Evolutionary conservation across 1,284 basidiomycete species (phyloP).

Genomic region (Rhizoctonia solani): DNA sequence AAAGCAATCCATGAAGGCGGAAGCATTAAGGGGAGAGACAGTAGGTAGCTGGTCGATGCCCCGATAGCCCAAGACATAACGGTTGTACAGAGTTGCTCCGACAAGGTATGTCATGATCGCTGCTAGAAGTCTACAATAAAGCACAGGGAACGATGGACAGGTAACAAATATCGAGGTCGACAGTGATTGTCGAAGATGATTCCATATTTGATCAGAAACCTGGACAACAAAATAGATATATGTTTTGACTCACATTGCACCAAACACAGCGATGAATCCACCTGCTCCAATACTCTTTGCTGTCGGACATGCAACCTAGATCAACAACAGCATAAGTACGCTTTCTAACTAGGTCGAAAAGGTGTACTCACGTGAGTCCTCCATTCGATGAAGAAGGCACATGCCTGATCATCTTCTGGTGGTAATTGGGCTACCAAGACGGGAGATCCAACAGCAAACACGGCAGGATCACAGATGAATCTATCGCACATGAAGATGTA

Average conservation of each 20-base stretch:
- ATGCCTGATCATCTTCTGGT: constrained; percentile 62
- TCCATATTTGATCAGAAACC: too few species aligned
- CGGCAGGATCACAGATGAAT: constrained; percentile 66
- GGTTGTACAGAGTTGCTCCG: constrained; percentile 67
- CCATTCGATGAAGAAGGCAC: constrained; percentile 74
- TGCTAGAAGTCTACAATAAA: constrained; percentile 53
- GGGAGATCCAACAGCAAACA: constrained; percentile 55
- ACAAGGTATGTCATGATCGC: constrained; percentile 61
- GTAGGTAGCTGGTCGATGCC: constrained; percentile 68
- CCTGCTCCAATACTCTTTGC: constrained; percentile 55
- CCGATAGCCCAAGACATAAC: constrained; percentile 62
- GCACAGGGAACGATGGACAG: not conserved
- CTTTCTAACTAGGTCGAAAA: not conserved
- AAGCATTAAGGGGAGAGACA: constrained; percentile 39
- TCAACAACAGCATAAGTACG: not conserved
- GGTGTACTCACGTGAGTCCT: constrained; percentile 59
- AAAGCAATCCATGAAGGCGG: constrained; percentile 22
- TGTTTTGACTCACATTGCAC: constrained; percentile 53
- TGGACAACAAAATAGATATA: not conserved
- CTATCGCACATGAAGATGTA: constrained; percentile 44
- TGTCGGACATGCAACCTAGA: constrained; percentile 66
- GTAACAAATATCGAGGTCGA: constrained; percentile 20
- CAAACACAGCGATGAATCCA: constrained; percentile 57
- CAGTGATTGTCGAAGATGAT: too few species aligned
- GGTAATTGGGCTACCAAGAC: constrained; percentile 64